These are phyloP conservation scores for Galeopsis tetrahit DNA, from an alignment of 257 asterid species.

Conservation along the genomic window DNA sequence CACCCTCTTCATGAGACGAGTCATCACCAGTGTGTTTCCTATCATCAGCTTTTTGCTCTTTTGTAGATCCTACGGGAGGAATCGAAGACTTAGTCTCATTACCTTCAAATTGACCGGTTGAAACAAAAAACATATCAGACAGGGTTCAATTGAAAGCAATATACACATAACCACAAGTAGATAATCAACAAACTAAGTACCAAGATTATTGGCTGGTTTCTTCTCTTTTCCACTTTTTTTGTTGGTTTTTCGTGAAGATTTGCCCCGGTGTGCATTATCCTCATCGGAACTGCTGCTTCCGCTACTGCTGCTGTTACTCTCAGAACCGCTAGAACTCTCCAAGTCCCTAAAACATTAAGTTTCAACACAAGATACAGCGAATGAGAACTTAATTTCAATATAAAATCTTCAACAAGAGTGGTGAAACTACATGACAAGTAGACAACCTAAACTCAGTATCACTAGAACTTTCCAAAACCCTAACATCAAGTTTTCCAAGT, in stretches of 20 bases:
- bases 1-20: constrained; percentile 65
- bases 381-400: neutral
- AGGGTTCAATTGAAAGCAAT: constrained; percentile 15
- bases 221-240: constrained; percentile 33
- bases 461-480: constrained; percentile 74
- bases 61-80: constrained; percentile 38
- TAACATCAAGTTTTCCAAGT: constrained; percentile 42
- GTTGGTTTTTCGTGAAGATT: constrained; percentile 44
- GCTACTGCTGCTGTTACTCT: constrained; percentile 55
- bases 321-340: constrained; percentile 72
- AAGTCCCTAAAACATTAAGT: constrained; percentile 52
- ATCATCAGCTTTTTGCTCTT: constrained; percentile 45
- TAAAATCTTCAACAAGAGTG: neutral
- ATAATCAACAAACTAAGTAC: constrained; percentile 36
- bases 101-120: constrained; percentile 39
- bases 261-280: constrained; percentile 46
- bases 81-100: constrained; percentile 39
- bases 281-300: constrained; percentile 71
- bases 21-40: constrained; percentile 38
- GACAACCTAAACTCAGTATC: constrained; percentile 40
- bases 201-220: constrained; percentile 43
- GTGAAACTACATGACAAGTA: constrained; percentile 19
- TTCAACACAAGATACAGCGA: constrained; percentile 8
- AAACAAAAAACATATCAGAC: constrained; percentile 22
- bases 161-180: constrained; percentile 14